Base-by-base conservation (phyloP, 2,329 filamentous ascomycete species). In the Fusarium zealandicum region DNA sequence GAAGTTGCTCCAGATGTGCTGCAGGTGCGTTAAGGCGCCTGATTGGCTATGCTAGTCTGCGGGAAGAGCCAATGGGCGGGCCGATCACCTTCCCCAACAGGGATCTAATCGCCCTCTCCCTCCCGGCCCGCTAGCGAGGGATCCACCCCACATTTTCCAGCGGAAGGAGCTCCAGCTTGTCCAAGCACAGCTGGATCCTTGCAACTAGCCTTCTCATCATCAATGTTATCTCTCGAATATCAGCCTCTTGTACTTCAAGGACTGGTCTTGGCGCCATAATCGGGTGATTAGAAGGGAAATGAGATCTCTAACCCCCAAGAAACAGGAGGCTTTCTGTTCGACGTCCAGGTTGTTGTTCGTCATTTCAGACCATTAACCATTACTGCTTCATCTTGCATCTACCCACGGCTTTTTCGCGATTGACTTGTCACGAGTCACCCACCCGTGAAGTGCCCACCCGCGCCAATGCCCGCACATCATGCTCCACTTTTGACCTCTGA, bases 1-100 rank as follows among this genome's bases (percentile, higher is more conserved):
- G 46, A 42, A 64, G 47, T 36, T 60, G 46, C 47, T 37, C 41
- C 48, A 60, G 52, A 47, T 63, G 57, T 68, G 66, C 66, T 70
- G 63, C 62, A 71, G 40, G 50, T 65, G 57, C 60, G 63, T 68
- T 69, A 65, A 54, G 65, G 58, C 49, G 63, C 54, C 50, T 59
- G 64, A 78, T 78, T 78, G 75, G 76, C 49, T 61, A 59, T 32
- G 46, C 49, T 51, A 63, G 49, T 56, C 66, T 57, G 39, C 54
- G 55, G 57, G 43, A 56, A 44, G 51, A 59, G 54, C 72, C 73
- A 75, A 75, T 74, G 60, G 69, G 61, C 58, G 55, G 54, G 51
- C 45, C 59, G 61, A 73, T 74, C 72, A 75, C 72, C 57, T 57
- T 62, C 49, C 53, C 31, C 53, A 57, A 57, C 73, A 74, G 63